Conservation (phyloP, 306 rosid genomes). For the Vicia faba region DNA sequence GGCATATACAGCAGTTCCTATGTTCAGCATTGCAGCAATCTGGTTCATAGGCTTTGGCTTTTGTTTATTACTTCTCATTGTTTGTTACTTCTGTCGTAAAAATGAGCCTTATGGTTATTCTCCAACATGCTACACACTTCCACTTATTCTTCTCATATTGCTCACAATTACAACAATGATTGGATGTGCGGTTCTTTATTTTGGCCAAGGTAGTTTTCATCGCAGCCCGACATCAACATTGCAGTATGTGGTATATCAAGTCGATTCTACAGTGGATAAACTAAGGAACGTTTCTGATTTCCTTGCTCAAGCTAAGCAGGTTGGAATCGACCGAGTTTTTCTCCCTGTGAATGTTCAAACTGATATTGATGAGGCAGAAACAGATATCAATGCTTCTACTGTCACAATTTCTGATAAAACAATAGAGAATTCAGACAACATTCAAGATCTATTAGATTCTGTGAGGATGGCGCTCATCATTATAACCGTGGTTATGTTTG, state of each 20-base stretch:
- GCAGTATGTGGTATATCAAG: constrained; percentile 60
- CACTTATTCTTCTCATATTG: constrained; percentile 50
- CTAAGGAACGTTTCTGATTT: constrained; percentile 67
- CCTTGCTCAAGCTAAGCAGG: constrained; percentile 74
- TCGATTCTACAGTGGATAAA: constrained; percentile 57
- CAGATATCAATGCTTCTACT: constrained; percentile 59
- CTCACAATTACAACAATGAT: constrained; percentile 47
- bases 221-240: constrained; percentile 55
- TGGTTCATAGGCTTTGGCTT: constrained; percentile 70
- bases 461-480: constrained; percentile 72
- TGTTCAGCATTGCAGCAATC: constrained; percentile 54
- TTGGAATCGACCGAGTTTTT: constrained; percentile 69
- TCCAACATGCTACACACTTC: constrained; percentile 42
- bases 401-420: constrained; percentile 56
- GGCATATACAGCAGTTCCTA: constrained; percentile 61
- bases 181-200: constrained; percentile 72
- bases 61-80: constrained; percentile 45
- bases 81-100: constrained; percentile 47
- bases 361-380: constrained; percentile 58
- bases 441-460: constrained; percentile 55
- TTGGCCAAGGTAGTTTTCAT: constrained; percentile 80
- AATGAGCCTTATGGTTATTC: constrained; percentile 50
- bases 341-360: constrained; percentile 69
- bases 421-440: constrained; percentile 51
- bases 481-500: constrained; percentile 78